A percentile compares a stretch with the other conserved stretches of the same genome.
These are phyloP conservation scores for Clonostachys byssicola DNA, from an alignment of 2,329 filamentous ascomycete species.

Conservation along the genomic window DNA sequence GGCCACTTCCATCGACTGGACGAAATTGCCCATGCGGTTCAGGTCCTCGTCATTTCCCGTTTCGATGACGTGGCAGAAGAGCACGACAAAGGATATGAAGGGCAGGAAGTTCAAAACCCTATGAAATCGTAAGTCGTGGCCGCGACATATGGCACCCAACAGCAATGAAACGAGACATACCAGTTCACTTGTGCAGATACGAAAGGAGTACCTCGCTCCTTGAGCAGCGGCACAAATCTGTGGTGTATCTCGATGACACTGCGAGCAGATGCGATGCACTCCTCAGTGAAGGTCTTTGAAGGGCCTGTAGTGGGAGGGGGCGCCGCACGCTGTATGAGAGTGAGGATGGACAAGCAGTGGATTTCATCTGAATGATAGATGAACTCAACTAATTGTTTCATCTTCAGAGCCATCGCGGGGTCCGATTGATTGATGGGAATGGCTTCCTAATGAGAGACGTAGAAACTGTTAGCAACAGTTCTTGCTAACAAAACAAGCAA, in stretches of 20 bases:
- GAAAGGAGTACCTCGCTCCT: background rate
- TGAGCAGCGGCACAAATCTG: background rate
- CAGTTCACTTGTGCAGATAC: background rate
- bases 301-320: background rate
- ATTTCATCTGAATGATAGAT: background rate
- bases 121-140: background rate
- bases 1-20: background rate
- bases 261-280: conserved; percentile 1
- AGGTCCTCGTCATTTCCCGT: conserved; percentile 19
- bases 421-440: too few relatives aligned
- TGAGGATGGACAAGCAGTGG: background rate
- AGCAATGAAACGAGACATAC: background rate
- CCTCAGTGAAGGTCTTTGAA: background rate
- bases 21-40: background rate
- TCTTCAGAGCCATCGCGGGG: background rate
- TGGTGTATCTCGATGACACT: background rate
- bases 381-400: background rate
- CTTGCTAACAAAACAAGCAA: too few relatives aligned
- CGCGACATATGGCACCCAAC: background rate
- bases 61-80: conserved; percentile 21
- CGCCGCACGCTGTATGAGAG: conserved; percentile 1
- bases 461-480: too few relatives aligned
- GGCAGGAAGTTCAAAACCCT: conserved; percentile 2
- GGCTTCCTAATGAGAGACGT: too few relatives aligned
- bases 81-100: conserved; percentile 14